phyloP scores from a whole-genome alignment of 2,329 filamentous ascomycete genomes.

The Ophiocordyceps polyrhachis-furcata region DNA sequence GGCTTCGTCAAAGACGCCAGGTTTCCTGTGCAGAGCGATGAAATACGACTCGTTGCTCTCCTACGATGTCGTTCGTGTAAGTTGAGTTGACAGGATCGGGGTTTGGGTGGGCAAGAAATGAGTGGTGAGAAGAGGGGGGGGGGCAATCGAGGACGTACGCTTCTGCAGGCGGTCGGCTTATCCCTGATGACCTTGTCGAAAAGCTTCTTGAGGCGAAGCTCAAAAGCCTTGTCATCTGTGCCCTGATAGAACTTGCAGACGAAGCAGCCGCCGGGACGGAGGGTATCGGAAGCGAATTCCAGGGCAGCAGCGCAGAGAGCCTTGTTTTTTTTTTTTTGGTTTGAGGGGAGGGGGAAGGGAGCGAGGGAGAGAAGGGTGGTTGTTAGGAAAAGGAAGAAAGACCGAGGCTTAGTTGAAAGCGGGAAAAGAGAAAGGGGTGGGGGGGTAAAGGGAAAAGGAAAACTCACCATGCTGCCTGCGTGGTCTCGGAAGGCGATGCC shows the following conservation, averaged over 20 bases:
- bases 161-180: conserved; percentile 82
- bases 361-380: not conserved
- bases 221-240: conserved; percentile 62
- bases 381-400: not conserved
- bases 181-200: conserved; percentile 69
- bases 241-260: conserved; percentile 98
- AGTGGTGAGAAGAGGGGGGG: not conserved
- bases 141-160: conserved; percentile 32
- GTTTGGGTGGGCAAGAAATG: not conserved
- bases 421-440: not conserved
- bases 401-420: not conserved
- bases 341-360: not conserved
- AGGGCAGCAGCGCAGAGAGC: conserved; percentile 80
- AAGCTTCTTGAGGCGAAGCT: conserved; percentile 52
- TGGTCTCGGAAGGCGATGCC: conserved; percentile 77
- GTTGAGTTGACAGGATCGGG: not conserved
- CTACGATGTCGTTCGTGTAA: conserved; percentile 5
- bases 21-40: conserved; percentile 55
- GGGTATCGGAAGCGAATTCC: conserved; percentile 66
- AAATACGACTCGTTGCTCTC: conserved; percentile 62
- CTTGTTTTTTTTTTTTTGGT: conserved; percentile 26
- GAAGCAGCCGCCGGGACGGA: conserved; percentile 71
- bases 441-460: no score
- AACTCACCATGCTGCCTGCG: conserved; percentile 72
- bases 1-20: conserved; percentile 12